Percentiles rank a stretch among this genome's conserved stretches.
phyloP scores from a whole-genome alignment of 1,139 yeast genomes.

The Williopsis jadinii region DNA sequence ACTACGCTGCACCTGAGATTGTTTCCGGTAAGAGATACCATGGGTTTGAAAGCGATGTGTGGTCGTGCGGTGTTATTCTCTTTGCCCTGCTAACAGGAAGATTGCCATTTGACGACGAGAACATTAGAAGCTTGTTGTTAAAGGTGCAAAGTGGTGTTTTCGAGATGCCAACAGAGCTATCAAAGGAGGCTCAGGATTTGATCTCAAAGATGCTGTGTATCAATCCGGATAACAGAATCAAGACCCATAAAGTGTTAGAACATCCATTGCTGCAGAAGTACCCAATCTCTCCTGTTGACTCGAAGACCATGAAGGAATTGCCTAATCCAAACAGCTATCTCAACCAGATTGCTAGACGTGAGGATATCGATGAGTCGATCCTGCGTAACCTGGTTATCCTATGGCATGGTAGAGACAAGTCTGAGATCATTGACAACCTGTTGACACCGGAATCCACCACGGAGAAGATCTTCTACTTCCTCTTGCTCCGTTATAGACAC shows the following conservation, averaged over 20 bases:
- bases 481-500: constrained; percentile 37
- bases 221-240: constrained; percentile 70
- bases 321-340: constrained; percentile 61
- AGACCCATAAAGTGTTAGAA: constrained; percentile 64
- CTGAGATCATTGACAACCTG: constrained; percentile 48
- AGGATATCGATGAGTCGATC: constrained; percentile 54
- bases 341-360: constrained; percentile 39
- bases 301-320: constrained; percentile 39
- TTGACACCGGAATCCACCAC: constrained; percentile 54
- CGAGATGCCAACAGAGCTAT: constrained; percentile 63
- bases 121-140: constrained; percentile 57
- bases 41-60: constrained; percentile 78
- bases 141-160: constrained; percentile 73
- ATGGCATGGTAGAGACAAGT: constrained; percentile 64
- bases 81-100: constrained; percentile 76
- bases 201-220: constrained; percentile 67
- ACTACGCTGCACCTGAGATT: constrained; percentile 83
- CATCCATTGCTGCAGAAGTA: constrained; percentile 74
- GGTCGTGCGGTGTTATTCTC: constrained; percentile 82
- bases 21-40: constrained; percentile 72
- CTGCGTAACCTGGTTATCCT: constrained; percentile 61
- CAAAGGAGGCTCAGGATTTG: constrained; percentile 63
- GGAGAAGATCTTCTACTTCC: constrained; percentile 70
- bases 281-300: constrained; percentile 30
- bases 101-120: constrained; percentile 77